These are phyloP conservation scores for Eucalyptus regnans DNA, from an alignment of 345 rosid species.

Conservation along the genomic window DNA sequence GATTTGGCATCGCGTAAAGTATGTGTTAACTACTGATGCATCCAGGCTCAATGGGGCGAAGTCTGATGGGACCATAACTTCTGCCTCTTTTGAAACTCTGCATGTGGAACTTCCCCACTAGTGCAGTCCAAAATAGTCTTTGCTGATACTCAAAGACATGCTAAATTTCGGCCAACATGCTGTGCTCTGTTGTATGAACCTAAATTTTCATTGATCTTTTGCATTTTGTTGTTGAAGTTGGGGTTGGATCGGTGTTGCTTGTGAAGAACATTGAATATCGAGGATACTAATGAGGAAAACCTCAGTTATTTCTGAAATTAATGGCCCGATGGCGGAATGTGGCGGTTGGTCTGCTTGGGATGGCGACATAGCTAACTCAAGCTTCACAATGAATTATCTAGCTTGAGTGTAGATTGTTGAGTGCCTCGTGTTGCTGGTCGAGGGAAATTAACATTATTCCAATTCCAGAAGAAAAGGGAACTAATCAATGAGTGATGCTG, in stretches of 20 bases:
- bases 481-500: not conserved
- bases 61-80: not conserved
- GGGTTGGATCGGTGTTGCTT: not conserved
- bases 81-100: not conserved
- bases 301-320: not conserved
- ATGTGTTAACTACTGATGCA: not conserved
- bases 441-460: not conserved
- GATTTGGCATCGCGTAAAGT: not conserved
- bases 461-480: not conserved
- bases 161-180: not conserved
- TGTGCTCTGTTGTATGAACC: not conserved
- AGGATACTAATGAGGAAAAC: not conserved
- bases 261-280: not conserved
- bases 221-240: not conserved
- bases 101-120: not conserved
- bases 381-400: not conserved
- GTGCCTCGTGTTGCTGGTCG: not conserved
- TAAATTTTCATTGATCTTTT: not conserved
- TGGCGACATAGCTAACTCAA: not conserved
- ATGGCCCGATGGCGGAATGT: not conserved
- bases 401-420: not conserved
- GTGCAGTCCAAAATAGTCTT: not conserved
- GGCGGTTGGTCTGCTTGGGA: not conserved
- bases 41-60: not conserved
- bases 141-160: not conserved